phyloP scores from a whole-genome alignment of 495 filamentous ascomycete genomes.

The Penicillium fimorum region DNA sequence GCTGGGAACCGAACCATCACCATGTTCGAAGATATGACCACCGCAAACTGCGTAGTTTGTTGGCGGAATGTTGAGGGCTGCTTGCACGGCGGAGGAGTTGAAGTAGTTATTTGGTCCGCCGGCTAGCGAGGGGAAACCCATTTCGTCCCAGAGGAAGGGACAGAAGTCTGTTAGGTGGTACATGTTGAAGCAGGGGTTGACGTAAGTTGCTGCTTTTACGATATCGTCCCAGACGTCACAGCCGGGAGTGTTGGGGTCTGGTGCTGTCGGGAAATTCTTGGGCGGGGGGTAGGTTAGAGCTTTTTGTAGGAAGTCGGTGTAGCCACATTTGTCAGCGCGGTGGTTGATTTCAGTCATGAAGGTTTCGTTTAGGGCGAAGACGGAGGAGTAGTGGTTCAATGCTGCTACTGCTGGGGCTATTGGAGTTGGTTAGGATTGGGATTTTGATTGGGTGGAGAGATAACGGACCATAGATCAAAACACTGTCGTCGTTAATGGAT shows the following conservation, averaged over 20 bases:
- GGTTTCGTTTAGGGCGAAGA: constrained; percentile 67
- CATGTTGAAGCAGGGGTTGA: constrained; percentile 81
- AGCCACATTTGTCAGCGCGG: constrained; percentile 61
- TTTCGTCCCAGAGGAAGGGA: constrained; percentile 68
- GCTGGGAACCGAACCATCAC: constrained; percentile 49
- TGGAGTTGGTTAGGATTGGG: background rate
- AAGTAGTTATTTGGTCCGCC: constrained; percentile 67
- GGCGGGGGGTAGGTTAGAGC: constrained; percentile 69
- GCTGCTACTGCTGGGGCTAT: constrained; percentile 60
- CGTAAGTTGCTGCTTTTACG: constrained; percentile 48
- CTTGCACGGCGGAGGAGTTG: constrained; percentile 72
- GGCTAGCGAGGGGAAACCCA: constrained; percentile 68
- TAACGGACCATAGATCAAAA: constrained; percentile 35
- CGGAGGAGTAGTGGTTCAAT: constrained; percentile 57
- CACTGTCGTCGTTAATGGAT: constrained; percentile 50
- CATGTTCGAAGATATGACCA: constrained; percentile 54
- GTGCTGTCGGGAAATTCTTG: constrained; percentile 50
- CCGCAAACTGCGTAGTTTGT: constrained; percentile 63
- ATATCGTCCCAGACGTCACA: constrained; percentile 62
- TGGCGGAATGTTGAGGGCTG: constrained; percentile 66
- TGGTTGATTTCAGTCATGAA: constrained; percentile 59
- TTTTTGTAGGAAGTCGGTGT: constrained; percentile 56
- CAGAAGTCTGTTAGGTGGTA: constrained; percentile 76
- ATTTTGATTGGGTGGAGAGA: background rate
- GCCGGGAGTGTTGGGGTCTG: constrained; percentile 28